Evolutionary conservation across 768 basidiomycete genomes (phyloP).

Genomic region (Tylopilus sp.): DNA sequence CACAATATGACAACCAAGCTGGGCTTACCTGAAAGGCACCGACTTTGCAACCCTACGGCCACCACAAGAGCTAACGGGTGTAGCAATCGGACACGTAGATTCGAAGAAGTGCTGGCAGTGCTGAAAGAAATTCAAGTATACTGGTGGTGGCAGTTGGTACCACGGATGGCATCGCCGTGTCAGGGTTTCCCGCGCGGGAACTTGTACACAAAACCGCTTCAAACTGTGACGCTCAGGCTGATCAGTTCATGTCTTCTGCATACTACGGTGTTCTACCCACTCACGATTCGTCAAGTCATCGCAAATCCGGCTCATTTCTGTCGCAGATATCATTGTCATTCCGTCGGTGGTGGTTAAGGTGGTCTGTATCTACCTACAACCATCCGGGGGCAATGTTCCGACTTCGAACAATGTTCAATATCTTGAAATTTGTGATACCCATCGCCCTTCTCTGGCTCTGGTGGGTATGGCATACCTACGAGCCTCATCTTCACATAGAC

Average conservation of each 20-base stretch:
- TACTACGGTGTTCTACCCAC: conserved; percentile 9
- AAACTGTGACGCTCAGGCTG: too few relatives aligned
- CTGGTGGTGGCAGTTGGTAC: too few relatives aligned
- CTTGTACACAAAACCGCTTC: too few relatives aligned
- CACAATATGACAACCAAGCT: too few relatives aligned
- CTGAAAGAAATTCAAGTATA: too few relatives aligned
- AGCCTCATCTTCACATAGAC: conserved; percentile 74
- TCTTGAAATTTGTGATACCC: conserved; percentile 46
- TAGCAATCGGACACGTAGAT: too few relatives aligned
- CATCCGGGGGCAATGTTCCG: conserved; percentile 9
- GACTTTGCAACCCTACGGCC: too few relatives aligned
- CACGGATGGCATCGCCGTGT: too few relatives aligned
- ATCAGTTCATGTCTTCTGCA: conserved; percentile 6
- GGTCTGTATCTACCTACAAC: not conserved
- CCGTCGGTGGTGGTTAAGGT: conserved; percentile 11
- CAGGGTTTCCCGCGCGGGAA: too few relatives aligned
- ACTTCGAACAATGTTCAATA: conserved; percentile 33
- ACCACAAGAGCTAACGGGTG: too few relatives aligned
- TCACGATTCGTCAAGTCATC: not conserved
- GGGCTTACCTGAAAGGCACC: too few relatives aligned
- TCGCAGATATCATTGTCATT: not conserved
- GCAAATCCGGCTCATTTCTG: not conserved
- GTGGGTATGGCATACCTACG: conserved; percentile 54
- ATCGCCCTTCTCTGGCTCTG: conserved; percentile 21
- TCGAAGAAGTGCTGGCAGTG: too few relatives aligned